These are phyloP conservation scores for Aspergillus tamarii DNA, from an alignment of 2,329 filamentous ascomycete genomes.

Conservation along the genomic window DNA sequence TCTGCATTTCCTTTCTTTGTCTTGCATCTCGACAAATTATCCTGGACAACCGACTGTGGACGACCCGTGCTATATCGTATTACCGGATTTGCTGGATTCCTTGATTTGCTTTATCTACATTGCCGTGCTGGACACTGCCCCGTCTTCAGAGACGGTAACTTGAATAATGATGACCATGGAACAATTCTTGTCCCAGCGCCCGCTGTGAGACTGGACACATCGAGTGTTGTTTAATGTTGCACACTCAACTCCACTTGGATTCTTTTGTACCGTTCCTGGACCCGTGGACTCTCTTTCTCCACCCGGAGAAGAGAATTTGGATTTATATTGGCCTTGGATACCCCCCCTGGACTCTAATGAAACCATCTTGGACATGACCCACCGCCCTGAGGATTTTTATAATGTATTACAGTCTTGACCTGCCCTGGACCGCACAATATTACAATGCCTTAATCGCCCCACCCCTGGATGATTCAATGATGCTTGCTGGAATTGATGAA, in stretches of 20 bases:
- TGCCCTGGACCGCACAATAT: not conserved
- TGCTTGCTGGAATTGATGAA: not conserved
- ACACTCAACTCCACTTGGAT: constrained; percentile 28
- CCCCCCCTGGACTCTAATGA: constrained; percentile 11
- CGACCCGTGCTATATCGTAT: constrained; percentile 11
- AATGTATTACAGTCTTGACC: not conserved
- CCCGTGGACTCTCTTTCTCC: constrained; percentile 27
- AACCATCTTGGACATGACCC: not conserved
- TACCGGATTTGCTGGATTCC: constrained; percentile 14
- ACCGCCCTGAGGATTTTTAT: not conserved
- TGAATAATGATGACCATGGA: constrained; percentile 28
- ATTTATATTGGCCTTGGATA: constrained; percentile 19
- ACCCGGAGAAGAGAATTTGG: constrained; percentile 31
- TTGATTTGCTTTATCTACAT: constrained; percentile 11
- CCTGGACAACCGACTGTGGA: constrained; percentile 13
- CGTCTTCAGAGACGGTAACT: constrained; percentile 26
- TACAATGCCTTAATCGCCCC: not conserved
- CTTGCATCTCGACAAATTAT: constrained; percentile 13
- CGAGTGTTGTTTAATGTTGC: constrained; percentile 47
- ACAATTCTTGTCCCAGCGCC: constrained; percentile 29
- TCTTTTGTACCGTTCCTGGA: constrained; percentile 25
- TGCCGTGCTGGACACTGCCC: constrained; percentile 18
- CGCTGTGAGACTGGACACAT: constrained; percentile 40
- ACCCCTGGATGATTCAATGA: not conserved
- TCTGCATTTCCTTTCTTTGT: constrained; percentile 22